Conservation (phyloP, 2,329 filamentous ascomycete species). For the Sclerotiophoma versabilis region DNA sequence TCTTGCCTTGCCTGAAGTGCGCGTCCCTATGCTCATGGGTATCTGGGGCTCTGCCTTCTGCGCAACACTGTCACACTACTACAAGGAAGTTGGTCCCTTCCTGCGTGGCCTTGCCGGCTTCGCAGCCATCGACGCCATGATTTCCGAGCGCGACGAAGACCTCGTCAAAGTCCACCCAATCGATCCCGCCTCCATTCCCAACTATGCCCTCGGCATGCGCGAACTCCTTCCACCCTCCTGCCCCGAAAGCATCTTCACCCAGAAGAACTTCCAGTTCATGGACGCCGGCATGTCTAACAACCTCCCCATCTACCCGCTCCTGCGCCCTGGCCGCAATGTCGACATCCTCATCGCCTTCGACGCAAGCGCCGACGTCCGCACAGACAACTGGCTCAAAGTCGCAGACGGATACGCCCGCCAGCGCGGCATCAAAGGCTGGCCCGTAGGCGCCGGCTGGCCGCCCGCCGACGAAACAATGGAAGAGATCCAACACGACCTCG, state of each 20-base stretch:
- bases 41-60: conserved; percentile 98
- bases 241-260: conserved; percentile 76
- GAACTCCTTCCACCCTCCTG: conserved; percentile 75
- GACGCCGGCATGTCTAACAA: conserved; percentile 99
- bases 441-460: conserved; percentile 93
- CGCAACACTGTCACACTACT: conserved; percentile 94
- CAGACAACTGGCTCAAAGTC: conserved; percentile 95
- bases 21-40: conserved; percentile 84
- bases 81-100: conserved; percentile 87
- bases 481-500: conserved; percentile 70
- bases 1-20: conserved; percentile 80
- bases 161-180: conserved; percentile 93
- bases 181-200: conserved; percentile 88
- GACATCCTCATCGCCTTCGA: conserved; percentile 94
- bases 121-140: conserved; percentile 77
- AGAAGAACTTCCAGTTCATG: conserved; percentile 74
- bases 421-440: conserved; percentile 92
- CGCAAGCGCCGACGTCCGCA: conserved; percentile 89
- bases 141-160: conserved; percentile 82
- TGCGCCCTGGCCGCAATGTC: conserved; percentile 85
- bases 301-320: conserved; percentile 90
- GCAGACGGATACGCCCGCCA: conserved; percentile 92
- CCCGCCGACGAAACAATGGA: conserved; percentile 64
- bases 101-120: conserved; percentile 79
- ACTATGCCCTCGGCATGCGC: conserved; percentile 84